Conservation (phyloP, 164 flowering plant species). For the Saururus chinensis region DNA sequence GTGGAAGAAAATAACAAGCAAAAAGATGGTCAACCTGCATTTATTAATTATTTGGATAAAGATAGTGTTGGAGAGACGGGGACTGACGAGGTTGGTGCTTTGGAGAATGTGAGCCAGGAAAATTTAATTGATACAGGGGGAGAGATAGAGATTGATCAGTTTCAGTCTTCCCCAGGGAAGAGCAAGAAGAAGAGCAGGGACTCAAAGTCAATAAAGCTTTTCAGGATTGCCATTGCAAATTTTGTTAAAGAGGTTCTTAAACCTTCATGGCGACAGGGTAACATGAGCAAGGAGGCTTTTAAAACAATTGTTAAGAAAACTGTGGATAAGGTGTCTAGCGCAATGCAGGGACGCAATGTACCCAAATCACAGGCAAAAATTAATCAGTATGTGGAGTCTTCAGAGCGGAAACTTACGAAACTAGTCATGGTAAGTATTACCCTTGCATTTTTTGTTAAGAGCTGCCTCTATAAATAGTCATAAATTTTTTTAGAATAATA, state of each 20-base stretch:
- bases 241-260: slow-evolving; percentile 92
- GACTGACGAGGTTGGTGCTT: slow-evolving; percentile 67
- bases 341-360: slow-evolving; percentile 69
- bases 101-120: slow-evolving; percentile 57
- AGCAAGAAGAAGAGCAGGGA: slow-evolving; percentile 56
- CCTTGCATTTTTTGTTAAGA: neutral
- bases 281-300: slow-evolving; percentile 98
- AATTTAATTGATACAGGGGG: slow-evolving; percentile 36
- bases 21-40: slow-evolving; percentile 28
- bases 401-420: slow-evolving; percentile 75
- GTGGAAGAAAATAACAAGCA: slow-evolving; percentile 34
- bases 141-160: slow-evolving; percentile 72
- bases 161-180: slow-evolving; percentile 40
- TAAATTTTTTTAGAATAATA: no score
- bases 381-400: slow-evolving; percentile 75
- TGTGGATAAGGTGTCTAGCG: slow-evolving; percentile 90
- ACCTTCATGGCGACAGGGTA: slow-evolving; percentile 98
- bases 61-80: slow-evolving; percentile 84
- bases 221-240: slow-evolving; percentile 69
- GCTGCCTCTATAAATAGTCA: neutral
- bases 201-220: slow-evolving; percentile 70
- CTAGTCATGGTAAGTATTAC: slow-evolving; percentile 70
- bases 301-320: slow-evolving; percentile 97
- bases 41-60: slow-evolving; percentile 32
- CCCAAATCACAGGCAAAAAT: slow-evolving; percentile 86